Evolutionary conservation across 2,329 filamentous ascomycete genomes (phyloP), one percentile per base, ranked within the genome.

Genomic region (Fusarium kyushuense): DNA sequence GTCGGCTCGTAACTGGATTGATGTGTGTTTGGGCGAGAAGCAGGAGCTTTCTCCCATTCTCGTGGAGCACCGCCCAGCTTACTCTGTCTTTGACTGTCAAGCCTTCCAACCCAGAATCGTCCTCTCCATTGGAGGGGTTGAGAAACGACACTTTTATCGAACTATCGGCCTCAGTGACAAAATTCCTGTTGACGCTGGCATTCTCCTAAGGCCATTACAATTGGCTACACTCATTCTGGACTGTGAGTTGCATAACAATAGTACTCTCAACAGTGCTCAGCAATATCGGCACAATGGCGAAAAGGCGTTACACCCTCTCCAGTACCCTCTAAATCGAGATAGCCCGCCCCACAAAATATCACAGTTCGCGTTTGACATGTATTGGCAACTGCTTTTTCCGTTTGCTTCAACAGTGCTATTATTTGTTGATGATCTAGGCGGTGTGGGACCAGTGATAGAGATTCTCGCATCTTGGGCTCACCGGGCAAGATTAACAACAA

Each of bases 371-470:
- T 32, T 43, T 19, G 38, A 54, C 23, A 54, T 54, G 30, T 54
- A 54, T 54, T 54, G 49, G 38, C 38, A 54, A 43, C 49, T 54
- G 21, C 21, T 54, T 12, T 54, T 35, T 43, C 49, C 49, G 16
- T 54, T 54, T n/a, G 49, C 49, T 27, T 54, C 49, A 9, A 35
- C 29, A 11, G 49, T 54, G 14, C 16, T 54, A 25, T 17, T 54
- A n/a, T 54, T 54, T 23, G 16, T 35, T 19, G 38, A 54, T 32
- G 49, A 54, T 23, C 38, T 54, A 9, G 49, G 49, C 17, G 49
- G 49, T 27, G 16, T 54, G 4, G 38, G 29, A 10, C 40, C 49
- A 7, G 49, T 54, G 9, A 32, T 54, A 12, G 38, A 54, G 38
- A 19, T 54, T 25, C 30, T 54, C 14, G 49, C 29, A 17, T 54